Conservation (phyloP, 306 rosid genomes). For the Calophaca sinica region DNA sequence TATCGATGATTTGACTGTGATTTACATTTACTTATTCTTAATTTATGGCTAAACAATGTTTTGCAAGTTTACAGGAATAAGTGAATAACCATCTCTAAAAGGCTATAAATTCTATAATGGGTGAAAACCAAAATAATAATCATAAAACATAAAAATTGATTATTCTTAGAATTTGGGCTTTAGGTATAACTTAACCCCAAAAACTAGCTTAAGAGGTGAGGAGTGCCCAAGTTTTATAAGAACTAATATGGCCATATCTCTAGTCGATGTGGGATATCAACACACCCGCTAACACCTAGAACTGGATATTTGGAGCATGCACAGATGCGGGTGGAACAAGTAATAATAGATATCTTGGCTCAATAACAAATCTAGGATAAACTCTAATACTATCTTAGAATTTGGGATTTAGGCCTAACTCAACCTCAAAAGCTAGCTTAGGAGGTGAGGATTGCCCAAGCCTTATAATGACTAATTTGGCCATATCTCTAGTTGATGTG, state of each 20-base stretch:
- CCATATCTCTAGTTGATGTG: not conserved
- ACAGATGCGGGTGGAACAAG: no score
- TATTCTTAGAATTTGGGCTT: no score
- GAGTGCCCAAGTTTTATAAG: not conserved
- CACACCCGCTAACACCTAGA: no score
- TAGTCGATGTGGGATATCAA: no score
- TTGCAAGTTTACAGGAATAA: conserved; percentile 15
- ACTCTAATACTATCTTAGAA: no score
- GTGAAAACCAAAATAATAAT: conserved; percentile 11
- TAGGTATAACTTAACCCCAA: not conserved
- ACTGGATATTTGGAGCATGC: no score
- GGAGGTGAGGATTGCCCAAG: no score
- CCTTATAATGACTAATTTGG: not conserved
- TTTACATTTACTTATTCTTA: conserved; percentile 20
- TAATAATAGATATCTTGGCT: no score
- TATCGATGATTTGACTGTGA: conserved; percentile 13
- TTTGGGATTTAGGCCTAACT: no score
- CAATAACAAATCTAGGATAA: no score
- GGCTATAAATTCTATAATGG: not conserved
- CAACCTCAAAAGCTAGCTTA: no score
- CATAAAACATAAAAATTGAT: not conserved
- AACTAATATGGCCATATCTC: no score
- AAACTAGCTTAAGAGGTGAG: not conserved
- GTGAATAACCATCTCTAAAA: conserved; percentile 25
- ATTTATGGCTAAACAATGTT: conserved; percentile 20